phyloP scores from a whole-genome alignment of 768 basidiomycete genomes.

The Auriculariales sp. region DNA sequence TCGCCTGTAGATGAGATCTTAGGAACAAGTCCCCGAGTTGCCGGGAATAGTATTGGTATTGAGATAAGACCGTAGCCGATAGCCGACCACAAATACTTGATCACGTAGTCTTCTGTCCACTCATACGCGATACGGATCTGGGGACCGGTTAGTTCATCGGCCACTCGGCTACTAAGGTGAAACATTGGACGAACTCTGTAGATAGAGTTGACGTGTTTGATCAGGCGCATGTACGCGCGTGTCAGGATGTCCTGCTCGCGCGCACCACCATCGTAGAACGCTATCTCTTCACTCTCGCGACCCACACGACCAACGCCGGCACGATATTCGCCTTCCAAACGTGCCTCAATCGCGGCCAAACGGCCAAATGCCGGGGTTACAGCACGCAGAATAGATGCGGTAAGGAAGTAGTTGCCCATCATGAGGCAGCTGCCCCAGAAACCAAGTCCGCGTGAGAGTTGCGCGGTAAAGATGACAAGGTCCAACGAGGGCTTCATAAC shows the following conservation, averaged over 20 bases:
- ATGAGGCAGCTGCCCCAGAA: conserved; percentile 68
- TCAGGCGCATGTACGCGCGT: conserved; percentile 60
- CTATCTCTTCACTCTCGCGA: conserved; percentile 84
- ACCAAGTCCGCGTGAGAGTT: conserved; percentile 77
- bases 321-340: conserved; percentile 82
- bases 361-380: conserved; percentile 90
- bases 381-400: conserved; percentile 63
- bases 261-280: conserved; percentile 87
- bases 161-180: background rate
- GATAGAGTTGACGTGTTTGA: conserved; percentile 82
- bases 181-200: conserved; percentile 45
- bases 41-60: conserved; percentile 70
- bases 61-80: conserved; percentile 86
- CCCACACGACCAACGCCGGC: conserved; percentile 76
- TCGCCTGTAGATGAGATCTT: conserved; percentile 2
- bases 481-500: conserved; percentile 86
- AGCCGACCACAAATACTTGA: conserved; percentile 93
- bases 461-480: conserved; percentile 80
- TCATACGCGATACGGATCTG: conserved; percentile 82
- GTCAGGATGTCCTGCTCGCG: conserved; percentile 74
- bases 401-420: conserved; percentile 76
- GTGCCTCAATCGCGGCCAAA: conserved; percentile 76
- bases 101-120: conserved; percentile 95
- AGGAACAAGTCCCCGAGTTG: conserved; percentile 23
- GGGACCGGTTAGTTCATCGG: background rate